Conservation (phyloP, 1,284 basidiomycete genomes). For the Pyrrhoderma lamaoense region DNA sequence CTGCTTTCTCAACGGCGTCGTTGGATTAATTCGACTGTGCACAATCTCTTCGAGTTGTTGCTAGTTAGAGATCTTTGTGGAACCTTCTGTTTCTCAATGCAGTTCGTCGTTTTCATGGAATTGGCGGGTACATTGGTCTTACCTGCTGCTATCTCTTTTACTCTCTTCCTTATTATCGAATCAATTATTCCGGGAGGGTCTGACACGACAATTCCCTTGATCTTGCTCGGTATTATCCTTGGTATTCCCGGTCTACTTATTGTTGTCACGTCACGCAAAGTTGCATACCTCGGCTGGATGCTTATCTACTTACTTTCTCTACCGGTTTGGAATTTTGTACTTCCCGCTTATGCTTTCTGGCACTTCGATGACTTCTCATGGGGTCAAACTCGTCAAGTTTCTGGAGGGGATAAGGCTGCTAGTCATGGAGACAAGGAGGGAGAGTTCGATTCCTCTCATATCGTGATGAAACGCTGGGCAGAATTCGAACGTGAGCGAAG, state of each 20-base stretch:
- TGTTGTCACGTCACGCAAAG: constrained; percentile 88
- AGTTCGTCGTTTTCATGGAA: constrained; percentile 98
- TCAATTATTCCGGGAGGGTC: constrained; percentile 76
- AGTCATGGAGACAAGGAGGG: constrained; percentile 88
- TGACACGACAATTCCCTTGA: constrained; percentile 87
- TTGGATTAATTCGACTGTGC: constrained; percentile 99
- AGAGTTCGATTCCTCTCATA: constrained; percentile 92
- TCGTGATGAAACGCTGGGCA: constrained; percentile 98
- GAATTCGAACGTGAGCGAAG: constrained; percentile 96
- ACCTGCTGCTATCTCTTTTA: constrained; percentile 97
- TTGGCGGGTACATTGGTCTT: constrained; percentile 92
- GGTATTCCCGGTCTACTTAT: constrained; percentile 95
- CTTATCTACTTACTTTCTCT: constrained; percentile 87
- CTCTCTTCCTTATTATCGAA: constrained; percentile 84
- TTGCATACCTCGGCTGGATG: constrained; percentile 97
- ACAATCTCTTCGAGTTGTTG: constrained; percentile 92
- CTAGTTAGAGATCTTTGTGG: constrained; percentile 93
- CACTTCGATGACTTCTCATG: constrained; percentile 99
- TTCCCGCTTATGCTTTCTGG: constrained; percentile 95
- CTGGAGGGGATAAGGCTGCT: constrained; percentile 51
- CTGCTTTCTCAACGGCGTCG: constrained; percentile 94
- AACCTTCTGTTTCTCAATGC: constrained; percentile 96
- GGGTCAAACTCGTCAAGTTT: constrained; percentile 91
- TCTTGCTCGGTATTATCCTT: constrained; percentile 88
- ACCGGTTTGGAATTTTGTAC: constrained; percentile 93